Evolutionary conservation across 768 basidiomycete genomes (phyloP), one percentile per base, ranked within the genome.

Genomic region (Harrya chromipes): DNA sequence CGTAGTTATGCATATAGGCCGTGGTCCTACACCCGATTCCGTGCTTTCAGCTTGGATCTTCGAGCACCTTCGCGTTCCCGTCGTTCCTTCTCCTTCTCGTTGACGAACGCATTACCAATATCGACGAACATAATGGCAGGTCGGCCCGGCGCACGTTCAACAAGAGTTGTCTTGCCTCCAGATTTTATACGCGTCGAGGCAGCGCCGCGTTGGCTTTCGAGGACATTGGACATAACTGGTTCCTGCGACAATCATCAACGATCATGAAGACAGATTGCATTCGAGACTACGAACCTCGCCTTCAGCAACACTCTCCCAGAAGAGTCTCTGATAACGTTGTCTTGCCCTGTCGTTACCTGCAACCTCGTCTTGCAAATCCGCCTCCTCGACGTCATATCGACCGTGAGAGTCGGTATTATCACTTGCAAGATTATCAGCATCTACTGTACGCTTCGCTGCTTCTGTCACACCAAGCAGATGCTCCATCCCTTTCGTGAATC

Each of bases 401-500:
- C 47, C 17, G 14, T 33, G 33, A 16, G 13, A 5, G 12, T 21
- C 27, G 10, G 51, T 37, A 21, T 40, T 51, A 36, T 49, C 36
- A 29, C 42, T 34, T 44, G 60, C 57, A 14, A 47, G 34, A 35
- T 50, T 49, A 14, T 50, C 4, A 11, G 14, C 24, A 14, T 52
- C 50, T 40, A 43, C 39, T 19, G 23, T 43, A 41, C 50, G 46
- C 59, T 63, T 29, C 55, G 54, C 19, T 65, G 36, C 31, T 34
- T 65, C 52, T 14, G 52, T 69, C n/a, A 87, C 81, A 34, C 81
- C 85, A 24, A 97, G 74, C 5, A 90, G 65, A 35, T 70, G 69
- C 59, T 97, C 92, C 93, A 97, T 97, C 16, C 86, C 90, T 38
- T 66, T 62, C 7, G 74, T 78, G 68, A 94, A 92, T 9, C 90